These are phyloP conservation scores for Microstroma glucosiphilum DNA, from an alignment of 1,284 basidiomycete genomes.

Conservation along the genomic window DNA sequence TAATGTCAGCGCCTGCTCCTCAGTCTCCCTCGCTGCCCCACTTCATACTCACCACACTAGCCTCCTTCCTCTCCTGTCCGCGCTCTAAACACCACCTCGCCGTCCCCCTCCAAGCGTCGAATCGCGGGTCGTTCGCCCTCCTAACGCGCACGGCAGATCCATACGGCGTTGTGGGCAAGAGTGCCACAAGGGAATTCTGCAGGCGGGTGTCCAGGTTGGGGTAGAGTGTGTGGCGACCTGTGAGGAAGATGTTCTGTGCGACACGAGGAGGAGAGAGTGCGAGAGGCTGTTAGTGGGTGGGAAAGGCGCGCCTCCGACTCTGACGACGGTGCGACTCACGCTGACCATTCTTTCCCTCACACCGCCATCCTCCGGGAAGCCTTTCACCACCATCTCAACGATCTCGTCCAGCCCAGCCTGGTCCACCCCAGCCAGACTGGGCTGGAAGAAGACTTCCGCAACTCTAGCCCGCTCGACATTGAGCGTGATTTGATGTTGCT, in stretches of 20 bases:
- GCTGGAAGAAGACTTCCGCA: slow-evolving; percentile 89
- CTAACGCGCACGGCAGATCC: slow-evolving; percentile 25
- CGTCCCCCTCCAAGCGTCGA: slow-evolving; percentile 92
- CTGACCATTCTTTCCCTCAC: slow-evolving; percentile 59
- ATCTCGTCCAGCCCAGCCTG: slow-evolving; percentile 89
- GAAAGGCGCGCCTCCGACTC: slow-evolving; percentile 55
- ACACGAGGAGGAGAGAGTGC: slow-evolving; percentile 58
- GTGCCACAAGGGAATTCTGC: slow-evolving; percentile 55
- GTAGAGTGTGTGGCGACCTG: slow-evolving; percentile 72
- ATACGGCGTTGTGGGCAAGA: slow-evolving; percentile 32
- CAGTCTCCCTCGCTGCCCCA: not conserved
- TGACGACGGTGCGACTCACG: slow-evolving; percentile 49
- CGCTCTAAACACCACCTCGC: slow-evolving; percentile 63
- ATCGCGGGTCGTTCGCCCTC: slow-evolving; percentile 61
- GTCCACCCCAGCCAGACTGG: slow-evolving; percentile 86
- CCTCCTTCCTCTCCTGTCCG: slow-evolving; percentile 8
- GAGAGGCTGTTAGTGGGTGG: slow-evolving; percentile 74
- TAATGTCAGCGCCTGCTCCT: not conserved
- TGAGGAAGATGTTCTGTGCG: slow-evolving; percentile 77
- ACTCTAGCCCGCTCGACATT: slow-evolving; percentile 90
- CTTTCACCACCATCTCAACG: slow-evolving; percentile 74
- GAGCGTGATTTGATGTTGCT: slow-evolving; percentile 71
- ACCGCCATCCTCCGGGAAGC: slow-evolving; percentile 61
- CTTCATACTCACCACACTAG: not conserved
- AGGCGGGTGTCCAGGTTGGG: slow-evolving; percentile 68